These are phyloP conservation scores for Ustulina deusta DNA, from an alignment of 2,329 filamentous ascomycete genomes.

Conservation along the genomic window DNA sequence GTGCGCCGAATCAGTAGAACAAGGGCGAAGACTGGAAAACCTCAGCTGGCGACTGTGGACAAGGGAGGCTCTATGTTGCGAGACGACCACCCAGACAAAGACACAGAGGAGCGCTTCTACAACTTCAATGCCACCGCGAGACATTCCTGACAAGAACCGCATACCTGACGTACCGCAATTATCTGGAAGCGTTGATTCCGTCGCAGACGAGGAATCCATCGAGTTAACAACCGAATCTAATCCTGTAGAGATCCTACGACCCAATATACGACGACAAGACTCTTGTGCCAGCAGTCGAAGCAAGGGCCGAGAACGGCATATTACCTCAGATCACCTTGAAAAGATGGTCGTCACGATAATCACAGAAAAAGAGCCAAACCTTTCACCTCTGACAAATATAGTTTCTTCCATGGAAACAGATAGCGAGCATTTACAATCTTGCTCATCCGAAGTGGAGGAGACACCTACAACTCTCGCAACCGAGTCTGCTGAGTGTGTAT, in stretches of 20 bases:
- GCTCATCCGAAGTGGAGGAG: conserved; percentile 67
- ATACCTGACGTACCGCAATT: conserved; percentile 74
- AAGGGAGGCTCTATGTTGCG: conserved; percentile 90
- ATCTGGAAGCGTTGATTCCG: conserved; percentile 81
- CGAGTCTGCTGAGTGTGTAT: conserved; percentile 46
- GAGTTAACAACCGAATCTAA: conserved; percentile 68
- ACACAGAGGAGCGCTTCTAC: conserved; percentile 53
- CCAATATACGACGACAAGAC: conserved; percentile 77
- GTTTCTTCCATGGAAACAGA: conserved; percentile 56
- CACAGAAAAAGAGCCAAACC: conserved; percentile 81
- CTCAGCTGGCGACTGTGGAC: conserved; percentile 97
- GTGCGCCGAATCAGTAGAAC: conserved; percentile 92
- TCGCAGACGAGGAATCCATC: conserved; percentile 74
- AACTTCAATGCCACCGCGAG: conserved; percentile 60
- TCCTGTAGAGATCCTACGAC: conserved; percentile 70
- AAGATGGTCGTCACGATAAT: conserved; percentile 96
- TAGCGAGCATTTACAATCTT: conserved; percentile 57
- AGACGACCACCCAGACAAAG: conserved; percentile 67
- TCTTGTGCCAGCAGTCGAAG: conserved; percentile 77
- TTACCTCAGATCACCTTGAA: conserved; percentile 91
- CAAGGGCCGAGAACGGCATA: conserved; percentile 83
- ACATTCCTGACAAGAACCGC: conserved; percentile 59
- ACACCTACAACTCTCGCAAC: conserved; percentile 55
- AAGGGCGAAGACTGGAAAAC: conserved; percentile 93
- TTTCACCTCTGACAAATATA: conserved; percentile 63